phyloP scores from a whole-genome alignment of 2,329 filamentous ascomycete genomes.

The Colletotrichum melonis region DNA sequence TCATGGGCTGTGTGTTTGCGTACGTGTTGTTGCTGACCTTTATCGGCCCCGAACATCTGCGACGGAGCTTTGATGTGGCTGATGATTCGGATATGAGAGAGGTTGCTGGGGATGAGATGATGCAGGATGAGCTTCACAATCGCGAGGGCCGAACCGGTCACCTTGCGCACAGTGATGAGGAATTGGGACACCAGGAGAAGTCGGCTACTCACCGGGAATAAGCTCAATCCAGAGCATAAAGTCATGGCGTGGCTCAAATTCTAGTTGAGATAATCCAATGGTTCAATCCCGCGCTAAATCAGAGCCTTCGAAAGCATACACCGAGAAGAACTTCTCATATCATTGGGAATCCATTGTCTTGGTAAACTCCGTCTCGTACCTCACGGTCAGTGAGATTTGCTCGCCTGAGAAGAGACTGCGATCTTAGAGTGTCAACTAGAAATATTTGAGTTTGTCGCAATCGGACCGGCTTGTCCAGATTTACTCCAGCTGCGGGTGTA shows the following conservation, averaged over 20 bases:
- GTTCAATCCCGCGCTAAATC: too few relatives aligned
- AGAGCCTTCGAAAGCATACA: too few relatives aligned
- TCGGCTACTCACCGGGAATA: conserved; percentile 29
- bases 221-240: neutral
- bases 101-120: conserved; percentile 53
- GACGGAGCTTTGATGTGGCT: conserved; percentile 61
- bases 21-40: conserved; percentile 72
- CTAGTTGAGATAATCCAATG: too few relatives aligned
- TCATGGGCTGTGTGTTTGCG: conserved; percentile 85
- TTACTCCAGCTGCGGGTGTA: neutral
- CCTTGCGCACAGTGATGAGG: conserved; percentile 9
- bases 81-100: conserved; percentile 61
- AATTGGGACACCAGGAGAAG: conserved; percentile 33
- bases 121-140: conserved; percentile 35
- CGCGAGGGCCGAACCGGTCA: neutral
- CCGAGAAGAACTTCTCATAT: too few relatives aligned
- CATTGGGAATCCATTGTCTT: too few relatives aligned
- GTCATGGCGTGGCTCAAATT: too few relatives aligned
- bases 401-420: neutral
- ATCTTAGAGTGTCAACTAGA: neutral
- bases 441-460: neutral
- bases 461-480: neutral
- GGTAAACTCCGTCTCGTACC: too few relatives aligned
- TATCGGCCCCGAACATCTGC: conserved; percentile 68
- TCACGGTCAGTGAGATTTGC: neutral